Evolutionary conservation across 345 rosid genomes (phyloP).

Genomic region (Noccaea bulbosa): DNA sequence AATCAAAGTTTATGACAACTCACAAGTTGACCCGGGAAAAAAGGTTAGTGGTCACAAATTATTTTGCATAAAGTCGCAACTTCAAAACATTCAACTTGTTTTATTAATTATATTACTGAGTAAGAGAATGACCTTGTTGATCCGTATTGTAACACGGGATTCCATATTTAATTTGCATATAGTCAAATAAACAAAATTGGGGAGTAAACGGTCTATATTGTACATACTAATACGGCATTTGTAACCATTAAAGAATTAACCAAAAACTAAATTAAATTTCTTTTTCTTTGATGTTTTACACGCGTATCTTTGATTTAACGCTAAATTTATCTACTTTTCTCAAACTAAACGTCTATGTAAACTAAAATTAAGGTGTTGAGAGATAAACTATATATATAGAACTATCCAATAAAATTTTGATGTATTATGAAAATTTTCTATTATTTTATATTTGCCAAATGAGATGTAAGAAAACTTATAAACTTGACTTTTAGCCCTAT

Average conservation of each 20-base stretch:
- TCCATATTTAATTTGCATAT: slow-evolving; percentile 3
- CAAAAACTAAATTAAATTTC: not conserved
- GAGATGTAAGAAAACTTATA: not conserved
- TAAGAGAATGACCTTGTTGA: slow-evolving; percentile 1
- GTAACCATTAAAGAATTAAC: not conserved
- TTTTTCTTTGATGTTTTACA: not conserved
- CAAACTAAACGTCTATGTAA: not conserved
- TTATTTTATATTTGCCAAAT: not conserved
- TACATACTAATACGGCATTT: slow-evolving; percentile 3
- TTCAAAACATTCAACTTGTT: slow-evolving; percentile 7
- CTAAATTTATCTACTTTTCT: not conserved
- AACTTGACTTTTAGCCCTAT: not conserved
- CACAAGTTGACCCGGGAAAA: slow-evolving; percentile 11
- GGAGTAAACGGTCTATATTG: not conserved
- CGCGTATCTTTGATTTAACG: not conserved
- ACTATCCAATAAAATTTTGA: not conserved
- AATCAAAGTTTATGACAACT: slow-evolving; percentile 10
- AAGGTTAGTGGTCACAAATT: not conserved
- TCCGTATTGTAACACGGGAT: not conserved
- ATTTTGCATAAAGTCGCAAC: slow-evolving; percentile 7
- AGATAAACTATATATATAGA: not conserved
- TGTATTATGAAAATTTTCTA: not conserved
- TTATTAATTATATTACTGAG: not conserved
- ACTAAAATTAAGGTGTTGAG: not conserved
- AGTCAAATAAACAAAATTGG: not conserved